Conservation (phyloP, 768 basidiomycete species). For the Panus rudis region DNA sequence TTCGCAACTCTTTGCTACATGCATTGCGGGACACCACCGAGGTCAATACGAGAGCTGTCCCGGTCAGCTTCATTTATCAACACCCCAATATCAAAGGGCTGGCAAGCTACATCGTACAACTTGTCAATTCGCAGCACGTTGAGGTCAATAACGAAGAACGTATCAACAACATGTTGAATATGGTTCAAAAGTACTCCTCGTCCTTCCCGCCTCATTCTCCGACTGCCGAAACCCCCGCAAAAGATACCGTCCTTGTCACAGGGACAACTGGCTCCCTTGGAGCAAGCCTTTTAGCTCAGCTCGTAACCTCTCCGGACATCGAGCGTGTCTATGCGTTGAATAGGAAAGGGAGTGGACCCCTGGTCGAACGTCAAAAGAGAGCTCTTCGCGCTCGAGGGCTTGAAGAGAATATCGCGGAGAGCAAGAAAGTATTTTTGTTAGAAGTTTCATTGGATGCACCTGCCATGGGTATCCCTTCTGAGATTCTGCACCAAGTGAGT, state of each 20-base stretch:
- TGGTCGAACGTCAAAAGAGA: conserved; percentile 5
- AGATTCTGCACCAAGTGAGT: background rate
- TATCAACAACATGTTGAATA: background rate
- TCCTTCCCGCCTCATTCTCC: background rate
- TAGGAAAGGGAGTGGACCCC: background rate
- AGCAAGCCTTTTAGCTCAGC: conserved; percentile 11
- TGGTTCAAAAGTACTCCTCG: conserved; percentile 5
- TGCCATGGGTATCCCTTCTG: background rate
- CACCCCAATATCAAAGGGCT: background rate
- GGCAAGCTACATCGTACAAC: background rate
- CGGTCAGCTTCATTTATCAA: background rate
- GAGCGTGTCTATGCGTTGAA: conserved; percentile 18
- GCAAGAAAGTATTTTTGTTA: conserved; percentile 4
- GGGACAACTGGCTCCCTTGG: conserved; percentile 20
- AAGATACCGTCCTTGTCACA: conserved; percentile 15
- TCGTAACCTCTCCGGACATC: conserved; percentile 9
- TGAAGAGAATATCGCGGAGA: background rate
- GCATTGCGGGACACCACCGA: conserved; percentile 19
- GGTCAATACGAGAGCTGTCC: conserved; percentile 14
- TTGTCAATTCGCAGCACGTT: background rate
- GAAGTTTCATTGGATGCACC: conserved; percentile 1
- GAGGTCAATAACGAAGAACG: background rate
- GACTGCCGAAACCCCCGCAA: background rate
- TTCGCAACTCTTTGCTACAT: conserved; percentile 25
- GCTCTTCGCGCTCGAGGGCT: conserved; percentile 2